Percentiles rank a stretch among this genome's conserved stretches.
Evolutionary conservation across 495 filamentous ascomycete genomes (phyloP).

Genomic region (Penicillium antarcticum): DNA sequence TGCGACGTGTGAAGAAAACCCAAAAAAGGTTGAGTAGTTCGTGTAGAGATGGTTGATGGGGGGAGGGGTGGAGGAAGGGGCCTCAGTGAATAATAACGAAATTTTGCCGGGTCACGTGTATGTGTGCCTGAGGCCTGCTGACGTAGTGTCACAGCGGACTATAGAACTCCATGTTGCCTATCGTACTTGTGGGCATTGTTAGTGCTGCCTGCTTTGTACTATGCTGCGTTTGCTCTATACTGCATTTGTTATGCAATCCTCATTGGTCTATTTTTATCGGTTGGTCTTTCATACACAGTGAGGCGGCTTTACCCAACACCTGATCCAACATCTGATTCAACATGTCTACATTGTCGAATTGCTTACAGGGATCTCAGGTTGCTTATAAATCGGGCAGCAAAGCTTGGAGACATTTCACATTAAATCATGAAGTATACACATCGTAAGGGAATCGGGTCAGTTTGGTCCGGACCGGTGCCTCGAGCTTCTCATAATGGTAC

Average conservation of each 20-base stretch:
- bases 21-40: neutral
- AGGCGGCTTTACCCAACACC: too few species aligned
- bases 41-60: conserved; percentile 12
- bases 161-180: neutral
- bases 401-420: conserved; percentile 2
- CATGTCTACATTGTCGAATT: neutral
- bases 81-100: conserved; percentile 30
- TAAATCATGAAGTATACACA: conserved; percentile 9
- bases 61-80: conserved; percentile 20
- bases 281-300: too few species aligned
- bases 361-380: neutral
- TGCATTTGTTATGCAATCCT: too few species aligned
- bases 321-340: too few species aligned
- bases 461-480: neutral
- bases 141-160: conserved; percentile 19
- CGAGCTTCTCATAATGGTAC: conserved; percentile 54
- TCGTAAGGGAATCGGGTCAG: neutral
- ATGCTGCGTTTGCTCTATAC: too few species aligned
- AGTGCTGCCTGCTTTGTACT: too few species aligned
- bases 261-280: too few species aligned
- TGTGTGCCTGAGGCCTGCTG: conserved; percentile 28
- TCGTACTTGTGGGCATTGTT: too few species aligned
- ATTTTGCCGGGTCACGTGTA: conserved; percentile 48
- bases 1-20: conserved; percentile 3
- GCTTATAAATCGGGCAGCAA: neutral